A percentile compares a stretch with the other conserved stretches of the same genome.
Evolutionary conservation across 177 flowering plant species (phyloP).

Genomic region (Vitis hybrid): DNA sequence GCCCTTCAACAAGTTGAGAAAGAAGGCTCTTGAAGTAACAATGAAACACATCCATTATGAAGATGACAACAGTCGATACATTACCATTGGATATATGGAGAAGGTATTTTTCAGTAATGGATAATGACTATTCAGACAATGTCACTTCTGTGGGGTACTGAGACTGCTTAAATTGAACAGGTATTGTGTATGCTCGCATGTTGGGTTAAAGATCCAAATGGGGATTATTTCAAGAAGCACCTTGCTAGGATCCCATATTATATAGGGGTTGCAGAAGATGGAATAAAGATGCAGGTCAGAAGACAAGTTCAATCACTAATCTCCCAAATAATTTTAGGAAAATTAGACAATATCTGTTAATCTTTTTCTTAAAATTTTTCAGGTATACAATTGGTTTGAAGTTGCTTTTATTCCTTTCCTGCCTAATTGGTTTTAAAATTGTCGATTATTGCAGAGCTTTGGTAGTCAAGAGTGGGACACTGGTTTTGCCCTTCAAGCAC

Average conservation of each 20-base stretch:
- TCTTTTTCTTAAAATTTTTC: neutral
- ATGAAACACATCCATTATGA: no score
- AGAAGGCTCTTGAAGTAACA: no score
- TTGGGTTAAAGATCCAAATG: conserved; percentile 57
- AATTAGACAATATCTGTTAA: no score
- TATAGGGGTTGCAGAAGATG: conserved; percentile 46
- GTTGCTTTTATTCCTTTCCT: neutral
- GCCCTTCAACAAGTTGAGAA: no score
- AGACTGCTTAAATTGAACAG: conserved; percentile 4
- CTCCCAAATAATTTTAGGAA: no score
- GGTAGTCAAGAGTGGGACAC: conserved; percentile 49
- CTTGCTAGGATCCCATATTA: conserved; percentile 39
- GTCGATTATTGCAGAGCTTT: conserved; percentile 18
- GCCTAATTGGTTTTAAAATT: no score
- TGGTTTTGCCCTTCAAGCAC: conserved; percentile 34
- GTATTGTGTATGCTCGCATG: conserved; percentile 50
- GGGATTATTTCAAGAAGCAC: conserved; percentile 35
- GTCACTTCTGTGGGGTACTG: no score
- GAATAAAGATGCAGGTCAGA: conserved; percentile 33
- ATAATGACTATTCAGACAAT: no score
- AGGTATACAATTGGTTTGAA: neutral
- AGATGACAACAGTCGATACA: no score
- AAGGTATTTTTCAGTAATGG: no score
- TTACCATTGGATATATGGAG: no score
- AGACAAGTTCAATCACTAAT: no score